Percentiles rank a stretch among this genome's conserved stretches.
phyloP scores from a whole-genome alignment of 495 filamentous ascomycete genomes.

The Lasiosphaeriaceae sp. region DNA sequence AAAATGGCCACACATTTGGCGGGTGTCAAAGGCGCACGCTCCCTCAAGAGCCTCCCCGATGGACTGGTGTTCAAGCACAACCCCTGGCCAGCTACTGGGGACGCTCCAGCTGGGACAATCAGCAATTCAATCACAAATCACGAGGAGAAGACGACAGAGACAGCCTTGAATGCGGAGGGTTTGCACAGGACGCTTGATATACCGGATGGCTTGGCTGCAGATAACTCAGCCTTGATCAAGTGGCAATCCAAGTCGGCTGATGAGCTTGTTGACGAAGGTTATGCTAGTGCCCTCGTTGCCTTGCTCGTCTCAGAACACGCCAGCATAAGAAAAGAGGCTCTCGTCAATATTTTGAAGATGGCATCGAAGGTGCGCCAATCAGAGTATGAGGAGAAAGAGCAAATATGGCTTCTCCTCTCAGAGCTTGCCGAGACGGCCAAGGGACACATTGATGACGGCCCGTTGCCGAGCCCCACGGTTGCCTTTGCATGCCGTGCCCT shows the following conservation, averaged over 20 bases:
- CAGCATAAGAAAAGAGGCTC: conserved; percentile 73
- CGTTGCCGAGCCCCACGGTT: conserved; percentile 68
- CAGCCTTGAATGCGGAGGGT: conserved; percentile 10
- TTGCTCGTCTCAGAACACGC: conserved; percentile 70
- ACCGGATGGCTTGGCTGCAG: conserved; percentile 37
- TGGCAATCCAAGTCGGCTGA: conserved; percentile 74
- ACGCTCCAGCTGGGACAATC: not conserved
- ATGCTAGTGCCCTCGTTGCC: conserved; percentile 61
- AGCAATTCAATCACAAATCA: not conserved
- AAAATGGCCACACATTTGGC: conserved; percentile 22
- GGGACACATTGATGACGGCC: conserved; percentile 48
- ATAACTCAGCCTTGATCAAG: conserved; percentile 55
- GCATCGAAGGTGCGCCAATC: conserved; percentile 64
- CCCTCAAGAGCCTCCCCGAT: not conserved
- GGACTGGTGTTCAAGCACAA: conserved; percentile 13
- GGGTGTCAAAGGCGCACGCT: conserved; percentile 7
- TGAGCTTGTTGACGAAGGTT: conserved; percentile 68
- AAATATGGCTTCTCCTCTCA: conserved; percentile 69
- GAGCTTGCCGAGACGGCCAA: conserved; percentile 71
- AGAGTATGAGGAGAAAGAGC: conserved; percentile 69
- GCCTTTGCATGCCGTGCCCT: conserved; percentile 70
- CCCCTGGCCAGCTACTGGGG: conserved; percentile 4
- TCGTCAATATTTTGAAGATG: conserved; percentile 60
- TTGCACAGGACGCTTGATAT: conserved; percentile 34
- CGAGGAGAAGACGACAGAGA: not conserved